Base-by-base conservation (phyloP, 352 stramenopile genomes). In the Globisporangium canariense region DNA sequence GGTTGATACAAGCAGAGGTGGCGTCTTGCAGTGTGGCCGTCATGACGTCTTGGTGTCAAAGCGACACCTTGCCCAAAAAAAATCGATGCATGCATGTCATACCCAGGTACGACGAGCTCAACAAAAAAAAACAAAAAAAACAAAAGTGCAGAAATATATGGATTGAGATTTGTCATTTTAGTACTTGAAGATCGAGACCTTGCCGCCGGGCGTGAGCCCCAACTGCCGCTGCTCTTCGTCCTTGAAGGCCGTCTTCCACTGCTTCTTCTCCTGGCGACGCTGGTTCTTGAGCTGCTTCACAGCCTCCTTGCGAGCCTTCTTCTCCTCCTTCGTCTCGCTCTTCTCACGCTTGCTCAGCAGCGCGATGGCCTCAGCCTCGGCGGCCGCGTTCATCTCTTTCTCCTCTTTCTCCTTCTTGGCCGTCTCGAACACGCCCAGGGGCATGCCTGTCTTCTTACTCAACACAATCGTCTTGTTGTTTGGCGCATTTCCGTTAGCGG, bases 401-500 rank as follows among this genome's bases (percentile, higher is more conserved):
- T 55, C 67, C 38, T 40, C 64, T 43, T 64, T 51, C 20, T 56
- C 50, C 25, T 64, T 53, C 55, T 47, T 56, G 14, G 38, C 65
- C n/a, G 68, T 64, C 65, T 93, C 78, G 53, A 98, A 88, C 47
- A 98, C 88, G 56, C 91, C 93, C 38, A 99, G 65, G 13, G 96
- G 96, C 71, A 99, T 89, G 28, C 96, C 96, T 14, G 96, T 98
- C 81, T 98, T 99, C 28, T 84, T 85, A 9, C 92, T 98, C 57
- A 99, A 64, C 53, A 89, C 76, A 66, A 98, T 96, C 76, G 93
- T 80, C 65, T 62, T 51, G 46, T 13, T 77, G 38, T 77, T 70
- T 16, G 20, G 8, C 40, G 22, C 38, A 18, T 9, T 58, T 13
- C 40, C 51, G 14, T 66, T 69, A n/a, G 67, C 60, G 18, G 36